phyloP scores from a whole-genome alignment of 495 filamentous ascomycete species.

The Talaromyces adpressus region DNA sequence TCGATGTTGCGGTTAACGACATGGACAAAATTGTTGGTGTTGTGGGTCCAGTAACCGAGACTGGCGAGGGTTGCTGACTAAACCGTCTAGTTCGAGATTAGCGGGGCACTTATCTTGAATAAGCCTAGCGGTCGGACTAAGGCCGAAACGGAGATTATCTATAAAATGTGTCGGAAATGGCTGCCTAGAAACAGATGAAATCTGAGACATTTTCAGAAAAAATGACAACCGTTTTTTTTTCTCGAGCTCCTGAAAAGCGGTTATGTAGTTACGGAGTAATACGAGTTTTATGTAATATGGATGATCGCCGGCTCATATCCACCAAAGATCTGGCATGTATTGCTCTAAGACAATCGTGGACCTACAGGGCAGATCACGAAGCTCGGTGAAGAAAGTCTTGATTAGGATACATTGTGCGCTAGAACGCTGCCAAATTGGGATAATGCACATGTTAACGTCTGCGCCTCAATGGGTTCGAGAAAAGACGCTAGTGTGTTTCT shows the following conservation, averaged over 20 bases:
- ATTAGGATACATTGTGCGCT: not conserved
- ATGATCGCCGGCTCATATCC: not conserved
- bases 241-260: no score
- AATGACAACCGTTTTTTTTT: not conserved
- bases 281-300: not conserved
- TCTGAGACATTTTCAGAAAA: not conserved
- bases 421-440: not conserved
- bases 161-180: not conserved
- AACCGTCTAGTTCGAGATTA: not conserved
- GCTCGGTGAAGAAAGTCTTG: not conserved
- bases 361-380: not conserved
- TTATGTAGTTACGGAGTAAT: no score
- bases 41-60: slow-evolving; percentile 1
- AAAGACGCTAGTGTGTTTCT: not conserved
- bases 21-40: slow-evolving; percentile 2
- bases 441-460: not conserved
- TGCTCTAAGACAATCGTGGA: not conserved
- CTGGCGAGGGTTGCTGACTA: slow-evolving; percentile 6
- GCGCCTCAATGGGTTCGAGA: not conserved
- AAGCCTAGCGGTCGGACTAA: not conserved
- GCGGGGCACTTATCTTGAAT: not conserved
- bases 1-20: not conserved
- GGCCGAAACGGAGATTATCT: not conserved
- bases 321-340: not conserved
- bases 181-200: not conserved